Conservation (phyloP, 1,284 basidiomycete genomes). For the Mycena sp. region DNA sequence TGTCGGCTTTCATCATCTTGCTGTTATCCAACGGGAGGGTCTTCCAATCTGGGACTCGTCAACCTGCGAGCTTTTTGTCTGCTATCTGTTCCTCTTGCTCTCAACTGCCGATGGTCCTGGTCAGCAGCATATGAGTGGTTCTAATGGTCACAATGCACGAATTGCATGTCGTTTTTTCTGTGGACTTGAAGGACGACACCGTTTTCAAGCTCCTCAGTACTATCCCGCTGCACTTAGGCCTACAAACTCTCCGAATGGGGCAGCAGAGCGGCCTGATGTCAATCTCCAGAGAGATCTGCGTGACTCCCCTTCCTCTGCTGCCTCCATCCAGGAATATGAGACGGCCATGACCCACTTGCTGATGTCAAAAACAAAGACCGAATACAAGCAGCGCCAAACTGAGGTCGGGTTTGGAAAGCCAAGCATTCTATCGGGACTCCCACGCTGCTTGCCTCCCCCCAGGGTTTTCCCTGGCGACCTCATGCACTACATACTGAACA, state of each 20-base stretch:
- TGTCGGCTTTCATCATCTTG: slow-evolving; percentile 43
- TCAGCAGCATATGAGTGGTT: no score
- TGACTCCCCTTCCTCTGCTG: neutral
- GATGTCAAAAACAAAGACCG: no score
- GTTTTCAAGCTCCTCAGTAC: slow-evolving; percentile 30
- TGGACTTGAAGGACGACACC: slow-evolving; percentile 30
- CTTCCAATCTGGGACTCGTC: slow-evolving; percentile 29
- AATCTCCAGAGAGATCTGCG: slow-evolving; percentile 19
- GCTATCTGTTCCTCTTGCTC: slow-evolving; percentile 22
- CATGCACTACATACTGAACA: slow-evolving; percentile 45
- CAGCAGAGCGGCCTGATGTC: slow-evolving; percentile 19
- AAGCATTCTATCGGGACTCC: slow-evolving; percentile 28
- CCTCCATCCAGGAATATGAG: neutral
- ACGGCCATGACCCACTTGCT: slow-evolving; percentile 12
- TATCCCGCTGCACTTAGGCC: slow-evolving; percentile 29
- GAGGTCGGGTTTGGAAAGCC: no score
- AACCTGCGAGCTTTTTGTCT: neutral
- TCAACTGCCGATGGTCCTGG: slow-evolving; percentile 33
- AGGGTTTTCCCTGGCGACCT: slow-evolving; percentile 36
- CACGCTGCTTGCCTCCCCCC: slow-evolving; percentile 28
- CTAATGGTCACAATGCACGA: slow-evolving; percentile 27
- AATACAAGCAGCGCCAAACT: no score
- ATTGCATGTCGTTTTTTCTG: slow-evolving; percentile 33
- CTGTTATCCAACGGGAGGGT: slow-evolving; percentile 42
- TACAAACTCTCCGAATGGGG: slow-evolving; percentile 6